phyloP scores from a whole-genome alignment of 192 early-diverging fungal genomes.

The Jimgerdemannia lactiflua region DNA sequence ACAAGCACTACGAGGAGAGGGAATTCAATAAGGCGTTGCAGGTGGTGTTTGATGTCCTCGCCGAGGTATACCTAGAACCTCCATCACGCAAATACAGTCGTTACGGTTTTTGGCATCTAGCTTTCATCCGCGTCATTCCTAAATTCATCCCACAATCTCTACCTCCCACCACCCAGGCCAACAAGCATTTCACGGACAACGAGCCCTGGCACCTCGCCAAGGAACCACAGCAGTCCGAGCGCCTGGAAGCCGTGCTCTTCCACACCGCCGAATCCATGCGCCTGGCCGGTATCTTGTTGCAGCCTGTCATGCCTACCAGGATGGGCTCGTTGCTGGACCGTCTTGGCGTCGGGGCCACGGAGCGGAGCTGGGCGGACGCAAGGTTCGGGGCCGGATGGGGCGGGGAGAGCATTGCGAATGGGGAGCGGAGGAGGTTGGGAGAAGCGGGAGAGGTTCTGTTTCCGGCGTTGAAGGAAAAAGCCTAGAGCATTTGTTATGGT shows the following conservation, averaged over 20 bases:
- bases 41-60: slow-evolving; percentile 61
- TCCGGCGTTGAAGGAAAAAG: not conserved
- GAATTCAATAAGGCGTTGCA: slow-evolving; percentile 62
- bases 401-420: slow-evolving; percentile 6
- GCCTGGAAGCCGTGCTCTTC: slow-evolving; percentile 66
- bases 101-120: no score
- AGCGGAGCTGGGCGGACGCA: slow-evolving; percentile 61
- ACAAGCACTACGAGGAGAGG: slow-evolving; percentile 44
- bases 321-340: slow-evolving; percentile 60
- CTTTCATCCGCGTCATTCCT: no score
- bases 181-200: slow-evolving; percentile 63
- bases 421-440: slow-evolving; percentile 3
- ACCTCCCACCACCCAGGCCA: no score
- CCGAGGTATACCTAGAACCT: slow-evolving; percentile 36
- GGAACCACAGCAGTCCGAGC: slow-evolving; percentile 29
- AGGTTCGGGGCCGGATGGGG: slow-evolving; percentile 60
- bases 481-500: no score
- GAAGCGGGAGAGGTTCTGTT: not conserved
- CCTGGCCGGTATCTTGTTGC: slow-evolving; percentile 68
- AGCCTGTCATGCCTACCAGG: slow-evolving; percentile 86
- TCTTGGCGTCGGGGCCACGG: slow-evolving; percentile 49
- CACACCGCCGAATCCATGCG: slow-evolving; percentile 75
- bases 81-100: not conserved
- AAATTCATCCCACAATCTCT: no score
- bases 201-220: slow-evolving; percentile 85